Conservation (phyloP, 2,329 filamentous ascomycete genomes). For the Phaeosphaeria sp. region DNA sequence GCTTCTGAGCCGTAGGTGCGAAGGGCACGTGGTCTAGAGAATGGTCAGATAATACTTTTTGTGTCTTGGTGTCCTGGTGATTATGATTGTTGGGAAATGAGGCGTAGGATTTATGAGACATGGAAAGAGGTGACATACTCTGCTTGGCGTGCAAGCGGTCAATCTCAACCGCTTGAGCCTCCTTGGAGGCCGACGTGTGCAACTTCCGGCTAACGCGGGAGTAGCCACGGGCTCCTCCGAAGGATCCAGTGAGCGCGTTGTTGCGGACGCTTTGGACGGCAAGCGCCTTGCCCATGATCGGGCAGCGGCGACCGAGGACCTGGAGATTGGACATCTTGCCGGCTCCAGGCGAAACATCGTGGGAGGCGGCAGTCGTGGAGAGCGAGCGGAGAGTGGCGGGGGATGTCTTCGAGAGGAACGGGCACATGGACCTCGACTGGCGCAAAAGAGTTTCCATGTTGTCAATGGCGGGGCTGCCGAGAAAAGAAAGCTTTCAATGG, state of each 20-base stretch:
- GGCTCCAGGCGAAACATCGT: conserved; percentile 76
- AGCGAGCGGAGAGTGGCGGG: conserved; percentile 89
- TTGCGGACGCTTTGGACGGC: conserved; percentile 74
- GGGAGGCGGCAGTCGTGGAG: conserved; percentile 73
- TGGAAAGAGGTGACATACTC: conserved; percentile 44
- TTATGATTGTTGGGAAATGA: no score
- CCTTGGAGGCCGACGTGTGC: conserved; percentile 79
- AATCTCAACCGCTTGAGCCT: conserved; percentile 77
- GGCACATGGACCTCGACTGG: conserved; percentile 96
- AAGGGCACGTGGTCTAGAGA: conserved; percentile 37
- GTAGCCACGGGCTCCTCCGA: conserved; percentile 57
- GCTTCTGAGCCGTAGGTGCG: conserved; percentile 34
- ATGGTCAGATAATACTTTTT: conserved; percentile 13
- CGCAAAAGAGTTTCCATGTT: conserved; percentile 91
- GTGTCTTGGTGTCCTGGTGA: background rate
- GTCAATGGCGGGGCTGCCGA: conserved; percentile 18
- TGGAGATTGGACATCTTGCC: conserved; percentile 97
- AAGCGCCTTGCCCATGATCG: conserved; percentile 98
- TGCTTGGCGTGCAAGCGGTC: conserved; percentile 43
- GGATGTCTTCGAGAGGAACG: conserved; percentile 93
- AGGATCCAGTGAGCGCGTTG: conserved; percentile 55
- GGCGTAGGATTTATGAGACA: no score
- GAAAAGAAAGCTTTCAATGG: background rate
- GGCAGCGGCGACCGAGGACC: conserved; percentile 91
- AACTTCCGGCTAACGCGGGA: conserved; percentile 62